phyloP scores from a whole-genome alignment of 352 stramenopile genomes.

The Phytophthora hibernalis region DNA sequence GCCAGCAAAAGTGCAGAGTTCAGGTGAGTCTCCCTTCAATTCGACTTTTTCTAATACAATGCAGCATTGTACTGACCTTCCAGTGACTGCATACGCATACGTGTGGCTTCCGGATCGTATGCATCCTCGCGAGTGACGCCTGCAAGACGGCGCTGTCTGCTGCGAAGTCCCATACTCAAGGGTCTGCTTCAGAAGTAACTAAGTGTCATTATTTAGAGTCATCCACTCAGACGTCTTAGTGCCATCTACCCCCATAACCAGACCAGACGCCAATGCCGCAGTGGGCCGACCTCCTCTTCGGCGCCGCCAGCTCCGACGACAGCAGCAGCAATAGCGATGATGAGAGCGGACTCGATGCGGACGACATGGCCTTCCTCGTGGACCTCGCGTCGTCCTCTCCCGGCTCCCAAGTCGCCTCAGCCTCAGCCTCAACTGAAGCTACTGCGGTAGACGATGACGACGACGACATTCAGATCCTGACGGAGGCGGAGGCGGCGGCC shows the following conservation, averaged over 20 bases:
- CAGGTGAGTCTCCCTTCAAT: not conserved
- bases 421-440: too few relatives aligned
- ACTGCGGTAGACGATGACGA: conserved; percentile 20
- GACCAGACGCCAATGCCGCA: conserved; percentile 1
- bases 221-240: not conserved
- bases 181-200: not conserved
- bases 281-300: conserved; percentile 4
- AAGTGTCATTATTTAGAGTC: not conserved
- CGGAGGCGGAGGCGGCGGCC: conserved; percentile 26
- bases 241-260: not conserved
- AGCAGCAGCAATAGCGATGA: not conserved
- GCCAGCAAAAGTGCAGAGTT: not conserved
- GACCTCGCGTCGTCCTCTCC: conserved; percentile 16
- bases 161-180: conserved; percentile 54
- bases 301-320: conserved; percentile 13
- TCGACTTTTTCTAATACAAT: not conserved
- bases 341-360: not conserved
- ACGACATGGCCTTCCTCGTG: conserved; percentile 8
- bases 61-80: conserved; percentile 24
- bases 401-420: conserved; percentile 4
- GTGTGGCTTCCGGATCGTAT: conserved; percentile 51
- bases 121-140: conserved; percentile 43
- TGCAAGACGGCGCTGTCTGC: conserved; percentile 50
- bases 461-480: conserved; percentile 45
- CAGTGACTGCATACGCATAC: conserved; percentile 43